Conservation (phyloP, 495 filamentous ascomycete species). For the Xylaria grammica region DNA sequence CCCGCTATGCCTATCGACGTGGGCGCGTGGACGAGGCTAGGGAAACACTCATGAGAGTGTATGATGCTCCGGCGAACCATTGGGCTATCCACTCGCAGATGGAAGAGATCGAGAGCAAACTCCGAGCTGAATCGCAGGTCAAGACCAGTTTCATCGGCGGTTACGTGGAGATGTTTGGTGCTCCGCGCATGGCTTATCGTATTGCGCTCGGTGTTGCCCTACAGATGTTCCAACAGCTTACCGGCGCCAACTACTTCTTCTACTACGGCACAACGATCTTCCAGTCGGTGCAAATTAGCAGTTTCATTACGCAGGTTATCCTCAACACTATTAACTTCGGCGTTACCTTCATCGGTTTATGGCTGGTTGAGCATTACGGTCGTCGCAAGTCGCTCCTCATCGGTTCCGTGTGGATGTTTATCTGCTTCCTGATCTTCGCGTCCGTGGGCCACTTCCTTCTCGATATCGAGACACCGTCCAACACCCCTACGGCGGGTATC, state of each 20-base stretch:
- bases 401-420: constrained; percentile 71
- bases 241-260: constrained; percentile 81
- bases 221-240: constrained; percentile 73
- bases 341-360: constrained; percentile 75
- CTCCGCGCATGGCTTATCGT: constrained; percentile 70
- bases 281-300: constrained; percentile 66
- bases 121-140: constrained; percentile 15
- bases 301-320: constrained; percentile 77
- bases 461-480: constrained; percentile 40
- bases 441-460: constrained; percentile 67
- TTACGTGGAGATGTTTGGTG: constrained; percentile 23
- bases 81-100: constrained; percentile 19
- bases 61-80: constrained; percentile 19
- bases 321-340: constrained; percentile 75
- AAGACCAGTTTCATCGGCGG: constrained; percentile 15
- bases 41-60: constrained; percentile 17
- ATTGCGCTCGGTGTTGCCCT: constrained; percentile 69
- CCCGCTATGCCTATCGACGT: constrained; percentile 47
- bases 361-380: constrained; percentile 72
- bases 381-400: constrained; percentile 69
- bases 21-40: constrained; percentile 18
- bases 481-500: constrained; percentile 59
- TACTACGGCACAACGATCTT: constrained; percentile 82
- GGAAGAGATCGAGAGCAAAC: constrained; percentile 20
- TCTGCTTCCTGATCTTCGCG: constrained; percentile 79